A percentile compares a stretch with the other conserved stretches of the same genome.
Evolutionary conservation across 176 grass and related monocot species (phyloP).

Genomic region (sorghum (Sorghum bicolor)): DNA sequence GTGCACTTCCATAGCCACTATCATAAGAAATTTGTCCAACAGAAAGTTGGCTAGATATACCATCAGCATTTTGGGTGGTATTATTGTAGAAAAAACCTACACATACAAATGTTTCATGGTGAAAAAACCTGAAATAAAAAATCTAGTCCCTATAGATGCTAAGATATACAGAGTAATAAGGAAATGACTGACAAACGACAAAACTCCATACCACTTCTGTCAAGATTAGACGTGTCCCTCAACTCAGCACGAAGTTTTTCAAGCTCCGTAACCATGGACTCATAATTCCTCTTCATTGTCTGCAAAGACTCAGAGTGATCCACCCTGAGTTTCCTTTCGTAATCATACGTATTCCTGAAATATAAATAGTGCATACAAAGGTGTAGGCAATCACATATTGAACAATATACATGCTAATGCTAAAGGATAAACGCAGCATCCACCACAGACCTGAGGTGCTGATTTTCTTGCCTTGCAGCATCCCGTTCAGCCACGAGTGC

Average conservation of each 20-base stretch:
- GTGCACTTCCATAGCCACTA: conserved; percentile 47
- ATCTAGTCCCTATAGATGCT: not conserved
- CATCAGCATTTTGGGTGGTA: conserved; percentile 53
- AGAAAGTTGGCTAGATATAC: conserved; percentile 46
- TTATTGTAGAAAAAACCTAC: conserved; percentile 57
- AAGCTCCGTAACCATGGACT: conserved; percentile 79
- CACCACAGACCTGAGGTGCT: conserved; percentile 58
- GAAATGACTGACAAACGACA: not conserved
- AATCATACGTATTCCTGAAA: conserved; percentile 75
- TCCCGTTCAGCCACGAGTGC: conserved; percentile 55
- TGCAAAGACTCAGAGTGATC: conserved; percentile 86
- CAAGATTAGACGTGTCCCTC: conserved; percentile 57
- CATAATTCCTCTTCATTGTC: conserved; percentile 79
- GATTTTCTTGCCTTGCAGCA: conserved; percentile 70
- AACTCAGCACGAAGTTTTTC: conserved; percentile 86
- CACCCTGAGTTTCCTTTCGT: conserved; percentile 80
- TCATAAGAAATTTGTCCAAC: conserved; percentile 60
- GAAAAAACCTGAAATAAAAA: not conserved
- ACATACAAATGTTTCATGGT: conserved; percentile 27
- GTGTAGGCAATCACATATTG: not conserved
- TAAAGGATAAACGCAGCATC: not conserved
- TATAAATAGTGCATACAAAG: not conserved
- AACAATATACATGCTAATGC: not conserved
- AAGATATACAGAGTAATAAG: not conserved
- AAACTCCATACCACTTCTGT: conserved; percentile 41